Evolutionary conservation across 1,284 basidiomycete species (phyloP).

Genomic region (Moniliophthora roreri): DNA sequence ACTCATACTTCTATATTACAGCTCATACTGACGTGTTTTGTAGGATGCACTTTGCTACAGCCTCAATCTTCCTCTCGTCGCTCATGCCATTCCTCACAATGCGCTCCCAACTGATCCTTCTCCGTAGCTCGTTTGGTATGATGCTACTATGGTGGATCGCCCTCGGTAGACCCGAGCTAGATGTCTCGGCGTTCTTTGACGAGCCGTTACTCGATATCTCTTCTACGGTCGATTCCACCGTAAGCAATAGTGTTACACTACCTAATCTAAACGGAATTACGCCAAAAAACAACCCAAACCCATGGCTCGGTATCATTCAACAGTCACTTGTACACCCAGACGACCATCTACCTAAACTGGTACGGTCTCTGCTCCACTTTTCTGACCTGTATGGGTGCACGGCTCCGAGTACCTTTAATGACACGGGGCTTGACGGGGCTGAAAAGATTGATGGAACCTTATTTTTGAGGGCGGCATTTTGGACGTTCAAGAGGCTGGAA

Average conservation of each 20-base stretch:
- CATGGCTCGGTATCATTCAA: not conserved
- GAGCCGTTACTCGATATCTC: not conserved
- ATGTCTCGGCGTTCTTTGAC: not conserved
- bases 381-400: not conserved
- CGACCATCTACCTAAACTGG: not conserved
- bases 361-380: not conserved
- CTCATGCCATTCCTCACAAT: not conserved
- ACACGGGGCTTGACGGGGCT: not conserved
- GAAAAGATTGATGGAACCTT: too few relatives aligned
- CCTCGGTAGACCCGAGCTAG: not conserved
- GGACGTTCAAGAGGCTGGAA: too few relatives aligned
- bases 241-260: too few relatives aligned
- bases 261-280: not conserved
- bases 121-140: not conserved
- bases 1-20: not conserved
- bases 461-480: too few relatives aligned
- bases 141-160: conserved; percentile 12
- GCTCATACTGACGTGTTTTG: too few relatives aligned
- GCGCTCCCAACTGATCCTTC: not conserved
- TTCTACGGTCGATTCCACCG: not conserved
- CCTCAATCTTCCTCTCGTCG: not conserved
- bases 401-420: not conserved
- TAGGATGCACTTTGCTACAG: not conserved
- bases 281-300: not conserved
- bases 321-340: not conserved